Base-by-base conservation (phyloP, 2,329 filamentous ascomycete genomes). In the Dothideomycetes sp. region DNA sequence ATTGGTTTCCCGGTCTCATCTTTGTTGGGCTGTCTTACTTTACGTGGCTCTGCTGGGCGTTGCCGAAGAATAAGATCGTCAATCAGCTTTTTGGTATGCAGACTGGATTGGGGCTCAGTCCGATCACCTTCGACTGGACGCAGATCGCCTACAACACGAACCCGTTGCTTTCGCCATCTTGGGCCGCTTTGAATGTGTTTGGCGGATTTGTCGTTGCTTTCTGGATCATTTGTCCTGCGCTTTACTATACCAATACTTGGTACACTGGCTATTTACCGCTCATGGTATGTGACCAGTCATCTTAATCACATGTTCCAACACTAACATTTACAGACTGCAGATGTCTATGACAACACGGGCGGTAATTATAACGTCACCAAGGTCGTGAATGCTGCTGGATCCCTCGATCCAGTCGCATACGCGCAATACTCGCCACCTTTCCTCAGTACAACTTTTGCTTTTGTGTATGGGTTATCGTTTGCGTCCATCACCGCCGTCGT, bases 91-190 rank as follows among this genome's bases (percentile, higher is more conserved):
- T 93, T 55, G 86, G 86, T 12, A 81, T 89, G n/a, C 73, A 78
- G 10, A 89, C 84, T 1, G 85, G 85, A 2, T 70, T 93, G 10
- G 85, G 85, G 1, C 63, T 91, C 19, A 87, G 91, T 45, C 86
- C 86, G 0, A 57, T 94, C 51, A 93, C 86, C 0, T 93, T 94
- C 53, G 86, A 94, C 63, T 94, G 86, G 86, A 83, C 84, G 1
- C 86, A 94, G 38, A 80, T 94, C 46, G 85, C 86, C 0, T 77
- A 89, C 53, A 91, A 93, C 50, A 86, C 86, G 12, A 91, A 84
- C 3, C 86, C 61, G 0, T 52, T 65, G 0, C 44, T 63, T 3
- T 49, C 49, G 37, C 53, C 55, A 9, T 58, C 57, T 29, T 63
- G 59, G 55, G 62, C 61, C 47, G 48, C 52, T 4, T 32, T 54